Evolutionary conservation across 2,329 filamentous ascomycete species (phyloP).

Genomic region (Epichloe hybrida): DNA sequence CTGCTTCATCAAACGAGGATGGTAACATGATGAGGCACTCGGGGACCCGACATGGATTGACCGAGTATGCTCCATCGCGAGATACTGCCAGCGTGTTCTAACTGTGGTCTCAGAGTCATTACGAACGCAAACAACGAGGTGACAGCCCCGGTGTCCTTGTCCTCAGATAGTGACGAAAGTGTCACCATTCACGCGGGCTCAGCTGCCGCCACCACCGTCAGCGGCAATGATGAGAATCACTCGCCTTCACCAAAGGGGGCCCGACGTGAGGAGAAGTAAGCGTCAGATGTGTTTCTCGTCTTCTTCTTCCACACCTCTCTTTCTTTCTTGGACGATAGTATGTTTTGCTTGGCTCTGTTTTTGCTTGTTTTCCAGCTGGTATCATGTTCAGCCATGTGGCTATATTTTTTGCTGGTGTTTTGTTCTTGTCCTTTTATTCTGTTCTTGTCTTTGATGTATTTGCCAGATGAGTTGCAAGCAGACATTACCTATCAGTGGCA

Average conservation of each 20-base stretch:
- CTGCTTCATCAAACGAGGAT: constrained; percentile 17
- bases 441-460: constrained; percentile 6
- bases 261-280: constrained; percentile 17
- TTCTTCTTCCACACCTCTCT: neutral
- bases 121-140: constrained; percentile 28
- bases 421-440: constrained; percentile 7
- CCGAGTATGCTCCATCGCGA: constrained; percentile 21
- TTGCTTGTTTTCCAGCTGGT: constrained; percentile 6
- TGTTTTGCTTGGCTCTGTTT: constrained; percentile 7
- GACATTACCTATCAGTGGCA: constrained; percentile 19
- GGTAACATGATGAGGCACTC: constrained; percentile 16
- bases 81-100: constrained; percentile 17
- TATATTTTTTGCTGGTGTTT: constrained; percentile 4
- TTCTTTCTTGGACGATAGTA: constrained; percentile 4
- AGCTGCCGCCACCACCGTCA: constrained; percentile 20
- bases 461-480: constrained; percentile 8
- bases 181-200: constrained; percentile 41
- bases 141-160: constrained; percentile 24
- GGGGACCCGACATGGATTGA: constrained; percentile 19
- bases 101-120: constrained; percentile 21
- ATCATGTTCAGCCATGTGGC: constrained; percentile 8
- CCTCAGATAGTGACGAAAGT: constrained; percentile 39
- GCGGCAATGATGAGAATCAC: constrained; percentile 30
- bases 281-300: constrained; percentile 1
- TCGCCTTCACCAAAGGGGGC: constrained; percentile 35